Base-by-base conservation (phyloP, 139 green algal genomes). In the Asterochloris sp. region DNA sequence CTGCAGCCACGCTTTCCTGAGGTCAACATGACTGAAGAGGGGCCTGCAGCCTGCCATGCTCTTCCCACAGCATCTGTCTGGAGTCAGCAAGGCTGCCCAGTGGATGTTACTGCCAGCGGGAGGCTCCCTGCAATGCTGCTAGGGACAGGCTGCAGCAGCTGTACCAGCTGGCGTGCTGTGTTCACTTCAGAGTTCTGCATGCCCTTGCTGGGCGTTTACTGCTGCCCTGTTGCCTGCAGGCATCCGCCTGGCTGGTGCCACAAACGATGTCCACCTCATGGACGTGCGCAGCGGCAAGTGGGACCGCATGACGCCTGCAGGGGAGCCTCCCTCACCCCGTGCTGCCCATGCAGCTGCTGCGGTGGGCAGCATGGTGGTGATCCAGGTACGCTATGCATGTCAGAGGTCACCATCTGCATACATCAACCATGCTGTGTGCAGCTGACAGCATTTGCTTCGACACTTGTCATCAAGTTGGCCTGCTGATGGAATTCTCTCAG, bases 361-460 rank as follows among this genome's bases (percentile, higher is more conserved):
- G 17, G 97, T 99, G 17, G 97, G 97, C 78, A 98, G 94, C 84
- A 99, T 99, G 96, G 93, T 99, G 1, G 97, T 99, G 11, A 90
- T 99, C 60, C 93, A 96, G 89, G 92, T 94, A 76, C 23, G 82
- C 71, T 54, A 76, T 29, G 23, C n/a, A 76, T 16, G 38, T 54
- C 38, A 54, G 38, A 54, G 38, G 38, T 54, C 4, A 27, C 66
- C 66, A 73, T 2, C 66, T 27, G 66, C 66, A 73, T 62, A 24
- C n/a, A 76, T 27, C 19, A 12, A 10, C 16, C 13, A 47, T 66
- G 0, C 8, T 26, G 14, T 0, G 38, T 60, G 10, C 54, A 28
- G 66, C 66, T 71, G 66, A 26, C 17, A 26, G 66, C 19, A 21
- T 6, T 26, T 71, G 66, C 66, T 71, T 54, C 6, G 8, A 10